phyloP scores from a whole-genome alignment of 768 basidiomycete species.

The Lactifluus piperatus region DNA sequence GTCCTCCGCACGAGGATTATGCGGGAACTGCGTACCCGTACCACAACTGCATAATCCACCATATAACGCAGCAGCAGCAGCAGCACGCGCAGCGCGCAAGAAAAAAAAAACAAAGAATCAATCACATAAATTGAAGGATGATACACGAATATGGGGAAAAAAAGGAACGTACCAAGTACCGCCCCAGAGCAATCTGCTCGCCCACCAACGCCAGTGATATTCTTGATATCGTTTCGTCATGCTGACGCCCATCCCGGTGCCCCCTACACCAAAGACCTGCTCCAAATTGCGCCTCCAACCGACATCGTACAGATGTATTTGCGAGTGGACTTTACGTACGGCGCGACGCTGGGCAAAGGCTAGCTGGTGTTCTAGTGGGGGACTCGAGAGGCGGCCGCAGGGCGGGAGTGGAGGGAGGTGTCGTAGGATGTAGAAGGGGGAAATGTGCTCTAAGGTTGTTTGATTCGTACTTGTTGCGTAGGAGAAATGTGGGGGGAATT shows the following conservation, averaged over 20 bases:
- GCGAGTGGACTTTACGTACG: conserved; percentile 53
- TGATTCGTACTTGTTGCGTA: conserved; percentile 61
- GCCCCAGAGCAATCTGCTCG: conserved; percentile 46
- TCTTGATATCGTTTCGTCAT: conserved; percentile 26
- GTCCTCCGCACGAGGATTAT: conserved; percentile 58
- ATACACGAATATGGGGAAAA: no score
- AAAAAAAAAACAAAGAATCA: not conserved
- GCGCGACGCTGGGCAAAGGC: conserved; percentile 54
- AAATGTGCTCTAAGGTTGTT: conserved; percentile 73
- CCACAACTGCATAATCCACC: conserved; percentile 34
- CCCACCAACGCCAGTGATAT: conserved; percentile 39
- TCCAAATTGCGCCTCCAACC: conserved; percentile 65
- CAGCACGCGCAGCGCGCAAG: not conserved
- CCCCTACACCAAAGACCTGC: conserved; percentile 42
- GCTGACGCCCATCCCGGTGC: conserved; percentile 19
- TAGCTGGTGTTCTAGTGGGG: conserved; percentile 66
- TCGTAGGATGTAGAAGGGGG: conserved; percentile 66
- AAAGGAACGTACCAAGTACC: conserved; percentile 48
- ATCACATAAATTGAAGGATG: no score
- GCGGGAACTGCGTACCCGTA: conserved; percentile 59
- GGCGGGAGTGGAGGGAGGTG: conserved; percentile 56
- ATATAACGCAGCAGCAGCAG: no score
- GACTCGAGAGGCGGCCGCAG: conserved; percentile 46
- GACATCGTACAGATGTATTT: conserved; percentile 59
- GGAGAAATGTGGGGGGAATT: no score